Evolutionary conservation across 108 stramenopile genomes (phyloP).

Genomic region (Hondaea fermentalgiana): DNA sequence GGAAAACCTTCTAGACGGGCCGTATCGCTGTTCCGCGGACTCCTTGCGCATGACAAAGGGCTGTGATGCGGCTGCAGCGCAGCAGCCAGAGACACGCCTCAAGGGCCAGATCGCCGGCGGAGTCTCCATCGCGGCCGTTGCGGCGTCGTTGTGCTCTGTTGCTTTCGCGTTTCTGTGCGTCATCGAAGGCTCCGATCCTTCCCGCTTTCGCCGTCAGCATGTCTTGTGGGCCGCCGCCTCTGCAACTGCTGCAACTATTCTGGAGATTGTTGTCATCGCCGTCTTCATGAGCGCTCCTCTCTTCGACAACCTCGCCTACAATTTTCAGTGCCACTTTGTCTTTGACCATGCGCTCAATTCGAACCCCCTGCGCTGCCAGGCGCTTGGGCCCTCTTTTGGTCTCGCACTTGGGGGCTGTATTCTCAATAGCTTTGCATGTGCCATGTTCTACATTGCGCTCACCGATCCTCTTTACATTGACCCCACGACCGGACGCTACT

Average conservation of each 20-base stretch:
- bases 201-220: neutral
- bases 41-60: neutral
- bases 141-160: neutral
- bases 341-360: neutral
- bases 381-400: neutral
- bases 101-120: neutral
- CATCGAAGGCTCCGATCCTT: neutral
- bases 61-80: neutral
- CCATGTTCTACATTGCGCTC: neutral
- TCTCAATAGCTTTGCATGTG: neutral
- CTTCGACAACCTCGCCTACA: neutral
- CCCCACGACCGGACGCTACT: constrained; percentile 3
- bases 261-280: neutral
- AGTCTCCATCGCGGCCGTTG: neutral
- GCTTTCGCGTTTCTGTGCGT: neutral
- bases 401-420: neutral
- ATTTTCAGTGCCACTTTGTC: neutral
- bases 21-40: neutral
- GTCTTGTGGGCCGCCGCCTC: neutral
- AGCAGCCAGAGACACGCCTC: neutral
- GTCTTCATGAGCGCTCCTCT: neutral
- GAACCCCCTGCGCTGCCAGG: neutral
- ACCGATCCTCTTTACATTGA: neutral
- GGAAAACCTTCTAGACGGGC: neutral
- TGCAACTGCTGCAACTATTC: neutral